Conservation (phyloP, 2,329 filamentous ascomycete species). For the Ramularia collo-cygni region DNA sequence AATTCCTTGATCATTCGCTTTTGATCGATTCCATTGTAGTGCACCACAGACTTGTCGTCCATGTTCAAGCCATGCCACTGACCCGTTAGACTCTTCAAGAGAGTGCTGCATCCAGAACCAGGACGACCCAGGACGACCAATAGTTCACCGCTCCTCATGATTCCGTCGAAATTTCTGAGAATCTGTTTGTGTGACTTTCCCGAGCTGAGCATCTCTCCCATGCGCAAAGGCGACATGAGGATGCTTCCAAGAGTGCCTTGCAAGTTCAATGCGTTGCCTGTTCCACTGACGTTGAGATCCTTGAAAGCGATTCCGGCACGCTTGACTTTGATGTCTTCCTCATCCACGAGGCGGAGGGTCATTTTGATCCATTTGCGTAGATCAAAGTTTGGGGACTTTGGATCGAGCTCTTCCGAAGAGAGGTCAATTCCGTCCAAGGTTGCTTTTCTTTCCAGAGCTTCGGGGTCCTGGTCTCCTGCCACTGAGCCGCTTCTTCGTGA, state of each 20-base stretch:
- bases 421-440: constrained; percentile 34
- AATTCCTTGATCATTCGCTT: constrained; percentile 42
- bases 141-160: constrained; percentile 45
- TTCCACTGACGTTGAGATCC: constrained; percentile 60
- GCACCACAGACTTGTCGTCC: constrained; percentile 45
- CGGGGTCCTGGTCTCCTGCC: constrained; percentile 10
- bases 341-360: constrained; percentile 45
- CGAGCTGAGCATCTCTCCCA: constrained; percentile 49
- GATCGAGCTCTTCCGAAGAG: constrained; percentile 47
- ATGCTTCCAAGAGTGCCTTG: constrained; percentile 60
- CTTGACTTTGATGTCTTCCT: constrained; percentile 49
- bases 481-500: constrained; percentile 11
- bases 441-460: constrained; percentile 19
- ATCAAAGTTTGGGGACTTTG: constrained; percentile 46
- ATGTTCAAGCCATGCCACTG: constrained; percentile 53
- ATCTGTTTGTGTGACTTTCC: constrained; percentile 49
- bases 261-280: constrained; percentile 59
- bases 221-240: constrained; percentile 51
- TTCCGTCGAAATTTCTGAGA: constrained; percentile 47
- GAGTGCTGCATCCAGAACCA: constrained; percentile 56
- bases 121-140: constrained; percentile 43
- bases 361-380: constrained; percentile 47
- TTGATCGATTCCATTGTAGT: constrained; percentile 53
- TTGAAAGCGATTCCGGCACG: constrained; percentile 57
- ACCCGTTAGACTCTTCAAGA: constrained; percentile 56